Conservation (phyloP, 257 asterid species). For the Solanum virginianum region DNA sequence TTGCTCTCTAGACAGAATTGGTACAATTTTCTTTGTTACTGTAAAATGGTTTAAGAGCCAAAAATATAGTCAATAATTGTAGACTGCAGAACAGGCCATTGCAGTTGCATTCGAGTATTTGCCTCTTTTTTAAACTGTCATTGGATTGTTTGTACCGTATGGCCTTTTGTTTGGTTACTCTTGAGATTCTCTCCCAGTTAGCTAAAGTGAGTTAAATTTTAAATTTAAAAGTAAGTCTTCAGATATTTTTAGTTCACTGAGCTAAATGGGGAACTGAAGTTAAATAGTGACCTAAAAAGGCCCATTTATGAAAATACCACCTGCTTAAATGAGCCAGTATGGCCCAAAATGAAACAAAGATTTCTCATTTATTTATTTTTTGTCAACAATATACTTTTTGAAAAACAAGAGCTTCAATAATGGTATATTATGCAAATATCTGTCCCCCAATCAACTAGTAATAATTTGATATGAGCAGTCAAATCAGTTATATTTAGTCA, state of each 20-base stretch:
- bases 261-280: too few relatives aligned
- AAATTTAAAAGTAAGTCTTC: too few relatives aligned
- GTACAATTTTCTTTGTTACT: not conserved
- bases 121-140: too few relatives aligned
- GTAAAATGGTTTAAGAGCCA: not conserved
- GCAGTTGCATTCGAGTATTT: not conserved
- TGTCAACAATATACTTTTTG: too few relatives aligned
- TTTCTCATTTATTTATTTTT: not conserved
- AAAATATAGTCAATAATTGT: not conserved
- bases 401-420: not conserved
- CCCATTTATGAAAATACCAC: too few relatives aligned
- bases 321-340: not conserved
- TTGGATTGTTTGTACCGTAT: too few relatives aligned
- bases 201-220: too few relatives aligned
- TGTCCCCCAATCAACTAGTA: not conserved
- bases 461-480: not conserved
- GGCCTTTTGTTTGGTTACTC: too few relatives aligned
- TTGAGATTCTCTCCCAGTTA: too few relatives aligned
- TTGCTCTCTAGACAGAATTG: not conserved
- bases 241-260: too few relatives aligned
- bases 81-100: not conserved
- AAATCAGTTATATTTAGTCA: not conserved
- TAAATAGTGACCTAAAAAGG: too few relatives aligned
- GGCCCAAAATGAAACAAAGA: not conserved
- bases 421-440: not conserved